Percentiles rank a stretch among this genome's conserved stretches.
These are phyloP conservation scores for Salix exigua DNA, from an alignment of 345 rosid genomes.

Conservation along the genomic window DNA sequence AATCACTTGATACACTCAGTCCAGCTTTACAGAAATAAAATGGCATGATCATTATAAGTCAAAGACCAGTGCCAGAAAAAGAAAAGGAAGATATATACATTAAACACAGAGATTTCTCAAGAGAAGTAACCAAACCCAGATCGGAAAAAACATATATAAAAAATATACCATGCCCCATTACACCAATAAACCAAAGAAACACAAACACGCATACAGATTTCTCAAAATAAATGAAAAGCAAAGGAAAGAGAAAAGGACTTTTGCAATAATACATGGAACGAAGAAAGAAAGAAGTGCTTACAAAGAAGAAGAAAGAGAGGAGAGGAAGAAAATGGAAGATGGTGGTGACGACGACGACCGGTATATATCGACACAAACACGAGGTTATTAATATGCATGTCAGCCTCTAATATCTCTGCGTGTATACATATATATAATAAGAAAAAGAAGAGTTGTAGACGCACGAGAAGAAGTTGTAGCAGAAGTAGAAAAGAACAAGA, in stretches of 20 bases:
- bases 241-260: background rate
- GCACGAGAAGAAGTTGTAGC: background rate
- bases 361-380: constrained; percentile 24
- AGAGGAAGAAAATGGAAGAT: constrained; percentile 26
- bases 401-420: background rate
- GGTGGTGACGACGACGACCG: constrained; percentile 30
- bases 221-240: background rate
- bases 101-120: constrained; percentile 20
- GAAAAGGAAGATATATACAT: background rate
- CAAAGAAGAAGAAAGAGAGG: constrained; percentile 20
- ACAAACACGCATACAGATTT: background rate
- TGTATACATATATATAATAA: background rate
- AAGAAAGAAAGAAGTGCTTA: constrained; percentile 22
- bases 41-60: constrained; percentile 17
- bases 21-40: constrained; percentile 5
- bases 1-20: constrained; percentile 15
- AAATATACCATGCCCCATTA: constrained; percentile 17
- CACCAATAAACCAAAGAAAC: constrained; percentile 8
- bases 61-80: constrained; percentile 11
- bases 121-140: constrained; percentile 28
- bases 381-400: constrained; percentile 3
- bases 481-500: constrained; percentile 15
- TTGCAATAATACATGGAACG: constrained; percentile 18
- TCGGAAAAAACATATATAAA: constrained; percentile 25
- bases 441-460: background rate